A percentile compares a stretch with the other conserved stretches of the same genome.
These are phyloP conservation scores for Oryza punctata DNA, from an alignment of 176 grass and related monocot genomes.

Conservation along the genomic window DNA sequence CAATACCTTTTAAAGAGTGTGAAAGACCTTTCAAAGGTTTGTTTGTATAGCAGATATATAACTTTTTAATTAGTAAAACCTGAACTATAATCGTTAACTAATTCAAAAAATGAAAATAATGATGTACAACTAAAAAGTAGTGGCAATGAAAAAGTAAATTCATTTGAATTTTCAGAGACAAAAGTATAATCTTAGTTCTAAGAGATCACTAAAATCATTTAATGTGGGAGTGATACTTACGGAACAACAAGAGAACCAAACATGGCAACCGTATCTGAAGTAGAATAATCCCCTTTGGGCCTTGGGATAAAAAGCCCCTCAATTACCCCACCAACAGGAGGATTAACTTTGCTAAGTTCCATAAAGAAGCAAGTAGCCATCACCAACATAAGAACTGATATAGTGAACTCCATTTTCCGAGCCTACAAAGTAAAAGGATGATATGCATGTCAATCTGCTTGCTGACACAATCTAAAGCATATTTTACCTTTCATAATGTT, in stretches of 20 bases:
- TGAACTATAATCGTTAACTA: background rate
- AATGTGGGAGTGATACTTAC: slow-evolving; percentile 44
- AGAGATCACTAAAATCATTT: background rate
- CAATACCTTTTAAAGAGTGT: background rate
- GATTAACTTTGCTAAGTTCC: slow-evolving; percentile 58
- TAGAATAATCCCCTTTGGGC: slow-evolving; percentile 50
- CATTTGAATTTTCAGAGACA: background rate
- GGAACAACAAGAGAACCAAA: slow-evolving; percentile 70
- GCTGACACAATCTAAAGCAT: background rate
- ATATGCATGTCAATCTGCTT: background rate
- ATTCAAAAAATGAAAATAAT: background rate
- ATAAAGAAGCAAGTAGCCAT: slow-evolving; percentile 73
- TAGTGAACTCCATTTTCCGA: slow-evolving; percentile 66
- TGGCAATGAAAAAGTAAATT: background rate
- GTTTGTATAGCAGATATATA: background rate
- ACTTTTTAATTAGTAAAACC: background rate
- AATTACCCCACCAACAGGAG: slow-evolving; percentile 51
- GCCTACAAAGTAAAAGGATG: slow-evolving; percentile 41
- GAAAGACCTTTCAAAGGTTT: background rate
- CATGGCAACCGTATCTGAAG: slow-evolving; percentile 57
- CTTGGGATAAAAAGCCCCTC: slow-evolving; percentile 74
- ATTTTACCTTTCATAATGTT: background rate
- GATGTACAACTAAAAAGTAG: background rate
- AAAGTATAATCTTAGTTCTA: too few relatives aligned
- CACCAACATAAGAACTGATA: slow-evolving; percentile 56